phyloP scores from a whole-genome alignment of 331 rosid species.

The Arachis monticola region DNA sequence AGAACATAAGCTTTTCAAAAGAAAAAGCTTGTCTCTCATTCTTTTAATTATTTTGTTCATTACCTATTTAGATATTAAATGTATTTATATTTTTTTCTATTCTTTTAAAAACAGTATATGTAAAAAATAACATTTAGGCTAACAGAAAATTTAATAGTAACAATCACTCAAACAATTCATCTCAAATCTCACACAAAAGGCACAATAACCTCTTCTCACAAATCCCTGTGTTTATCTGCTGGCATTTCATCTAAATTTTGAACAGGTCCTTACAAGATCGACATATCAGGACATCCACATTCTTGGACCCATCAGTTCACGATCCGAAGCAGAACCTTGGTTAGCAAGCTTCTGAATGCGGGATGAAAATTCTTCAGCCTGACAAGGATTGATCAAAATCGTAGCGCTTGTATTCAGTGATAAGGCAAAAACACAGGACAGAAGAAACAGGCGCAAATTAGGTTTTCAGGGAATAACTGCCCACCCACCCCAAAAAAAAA shows the following conservation, averaged over 20 bases:
- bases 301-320: constrained; percentile 59
- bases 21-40: too few relatives aligned
- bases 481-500: too few relatives aligned
- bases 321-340: constrained; percentile 75
- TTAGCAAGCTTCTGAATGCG: constrained; percentile 79
- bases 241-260: constrained; percentile 7
- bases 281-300: constrained; percentile 63
- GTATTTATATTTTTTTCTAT: too few relatives aligned
- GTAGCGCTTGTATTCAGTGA: constrained; percentile 30
- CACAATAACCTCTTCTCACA: constrained; percentile 9
- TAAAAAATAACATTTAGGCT: not conserved
- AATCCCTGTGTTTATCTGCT: not conserved
- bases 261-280: constrained; percentile 24
- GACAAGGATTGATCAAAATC: constrained; percentile 42
- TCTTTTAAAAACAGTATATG: not conserved
- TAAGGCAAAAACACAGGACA: constrained; percentile 4
- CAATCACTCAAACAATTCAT: constrained; percentile 12
- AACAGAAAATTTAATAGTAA: not conserved
- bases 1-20: too few relatives aligned
- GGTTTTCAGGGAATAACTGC: not conserved
- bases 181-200: not conserved
- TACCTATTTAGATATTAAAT: too few relatives aligned
- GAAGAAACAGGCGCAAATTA: not conserved
- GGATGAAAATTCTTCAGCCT: constrained; percentile 94
- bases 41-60: too few relatives aligned